Conservation (phyloP, 441 rosid genomes). For the Biscutella auriculata region DNA sequence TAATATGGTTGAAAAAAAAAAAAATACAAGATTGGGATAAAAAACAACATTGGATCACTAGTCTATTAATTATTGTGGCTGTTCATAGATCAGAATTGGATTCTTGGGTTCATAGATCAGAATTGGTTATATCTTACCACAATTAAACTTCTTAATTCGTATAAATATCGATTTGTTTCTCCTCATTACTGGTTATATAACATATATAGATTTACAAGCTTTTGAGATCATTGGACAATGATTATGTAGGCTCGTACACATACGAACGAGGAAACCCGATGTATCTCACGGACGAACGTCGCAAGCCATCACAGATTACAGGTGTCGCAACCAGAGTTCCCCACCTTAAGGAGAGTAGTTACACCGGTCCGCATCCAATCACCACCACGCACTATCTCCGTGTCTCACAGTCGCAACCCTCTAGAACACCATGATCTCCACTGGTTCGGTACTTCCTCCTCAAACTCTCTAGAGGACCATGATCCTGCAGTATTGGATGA, state of each 20-base stretch:
- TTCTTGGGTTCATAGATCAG: constrained; percentile 4
- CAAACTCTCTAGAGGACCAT: too few species aligned
- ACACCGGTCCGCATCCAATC: constrained; percentile 22
- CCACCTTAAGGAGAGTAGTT: constrained; percentile 16
- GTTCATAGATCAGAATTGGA: constrained; percentile 7
- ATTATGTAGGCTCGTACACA: too few species aligned
- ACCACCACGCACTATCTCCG: constrained; percentile 22
- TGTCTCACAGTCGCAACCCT: constrained; percentile 11
- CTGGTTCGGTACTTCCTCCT: constrained; percentile 26
- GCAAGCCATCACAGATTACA: constrained; percentile 44
- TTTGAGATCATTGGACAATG: not conserved
- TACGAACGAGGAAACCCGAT: constrained; percentile 53
- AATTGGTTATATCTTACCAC: not conserved
- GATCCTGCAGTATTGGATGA: too few species aligned
- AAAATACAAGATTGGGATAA: not conserved
- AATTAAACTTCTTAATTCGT: not conserved
- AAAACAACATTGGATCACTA: not conserved
- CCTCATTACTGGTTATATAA: not conserved
- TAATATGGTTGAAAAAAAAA: too few species aligned
- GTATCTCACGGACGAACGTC: constrained; percentile 45
- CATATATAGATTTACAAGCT: not conserved
- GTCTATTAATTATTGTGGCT: not conserved
- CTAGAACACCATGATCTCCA: constrained; percentile 32
- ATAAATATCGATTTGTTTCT: not conserved
- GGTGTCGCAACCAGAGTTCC: constrained; percentile 37